Evolutionary conservation across 2,329 filamentous ascomycete genomes (phyloP), one percentile per base, ranked within the genome.

Genomic region (Alternaria alternata): DNA sequence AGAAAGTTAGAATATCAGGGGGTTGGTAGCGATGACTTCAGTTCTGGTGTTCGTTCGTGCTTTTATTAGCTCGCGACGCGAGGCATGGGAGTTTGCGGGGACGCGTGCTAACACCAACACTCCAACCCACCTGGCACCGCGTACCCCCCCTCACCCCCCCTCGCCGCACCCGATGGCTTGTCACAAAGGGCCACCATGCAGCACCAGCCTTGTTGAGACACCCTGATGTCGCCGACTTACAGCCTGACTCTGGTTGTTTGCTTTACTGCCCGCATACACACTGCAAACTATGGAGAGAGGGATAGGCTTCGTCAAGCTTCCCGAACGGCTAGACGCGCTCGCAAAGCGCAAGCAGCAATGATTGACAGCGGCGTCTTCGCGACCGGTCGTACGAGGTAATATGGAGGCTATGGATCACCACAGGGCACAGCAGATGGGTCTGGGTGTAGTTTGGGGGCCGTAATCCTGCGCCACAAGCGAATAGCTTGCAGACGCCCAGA

Each of bases 381-480:
- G 24, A 38, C 55, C 39, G 39, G 43, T 39, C 14, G 24, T 32
- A 42, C 22, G 39, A 43, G 26, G 26, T 49, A 22, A n/a, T n/a
- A 51, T 41, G 47, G 22, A 38, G 47, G 16, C 24, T 26, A 47
- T 28, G 42, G 30, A 44, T 47, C 46, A 51, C 46, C 28, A 30
- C 20, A 34, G 44, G 34, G 43, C 51, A 52, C 42, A 51, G 51
- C 36, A 54, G 42, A 51, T 18, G 36, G 38, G 54, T 20, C 48
- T 54, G 47, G 54, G 44, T 39, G 53, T 39, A 22, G 39, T 38
- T 61, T 57, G 61, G 61, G 61, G 61, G 54, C 61, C 44, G 41
- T 16, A 30, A 43, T 26, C 9, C 14, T 42, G 12, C 49, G 61
- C 61, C 61, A 63, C 61, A 57, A 57, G 56, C 60, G 51, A 36